Percentiles rank a stretch among this genome's conserved stretches.
Evolutionary conservation across 2,329 filamentous ascomycete genomes (phyloP).

Genomic region (Claviceps capensis): DNA sequence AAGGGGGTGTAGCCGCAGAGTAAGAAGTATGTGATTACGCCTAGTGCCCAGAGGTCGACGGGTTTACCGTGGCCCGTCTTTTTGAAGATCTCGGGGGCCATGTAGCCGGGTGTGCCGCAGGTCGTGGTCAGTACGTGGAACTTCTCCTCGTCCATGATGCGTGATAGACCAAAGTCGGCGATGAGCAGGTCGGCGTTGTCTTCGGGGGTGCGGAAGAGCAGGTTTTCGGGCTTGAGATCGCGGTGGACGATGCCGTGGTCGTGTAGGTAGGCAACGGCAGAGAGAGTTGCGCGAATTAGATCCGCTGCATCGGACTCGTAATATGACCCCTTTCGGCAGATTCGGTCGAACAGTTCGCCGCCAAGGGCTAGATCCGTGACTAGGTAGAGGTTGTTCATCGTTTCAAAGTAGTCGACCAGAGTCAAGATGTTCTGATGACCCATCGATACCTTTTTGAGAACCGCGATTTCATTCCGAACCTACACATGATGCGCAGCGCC

Average conservation of each 20-base stretch:
- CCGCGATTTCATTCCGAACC: slow-evolving; percentile 96
- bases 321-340: slow-evolving; percentile 96
- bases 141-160: slow-evolving; percentile 98
- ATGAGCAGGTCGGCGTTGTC: slow-evolving; percentile 96
- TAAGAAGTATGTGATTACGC: slow-evolving; percentile 96
- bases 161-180: slow-evolving; percentile 86
- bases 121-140: slow-evolving; percentile 97
- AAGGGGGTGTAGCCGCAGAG: slow-evolving; percentile 97
- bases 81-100: slow-evolving; percentile 99
- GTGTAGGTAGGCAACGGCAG: slow-evolving; percentile 95
- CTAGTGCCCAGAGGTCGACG: slow-evolving; percentile 96
- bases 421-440: slow-evolving; percentile 97
- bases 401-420: slow-evolving; percentile 97
- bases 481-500: slow-evolving; percentile 19
- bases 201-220: slow-evolving; percentile 91
- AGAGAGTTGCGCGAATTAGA: slow-evolving; percentile 85
- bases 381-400: slow-evolving; percentile 98
- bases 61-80: slow-evolving; percentile 97
- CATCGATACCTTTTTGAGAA: slow-evolving; percentile 97
- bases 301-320: slow-evolving; percentile 95
- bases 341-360: slow-evolving; percentile 94
- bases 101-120: slow-evolving; percentile 94
- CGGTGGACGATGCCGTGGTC: slow-evolving; percentile 98
- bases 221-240: slow-evolving; percentile 93
- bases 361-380: slow-evolving; percentile 94